These are phyloP conservation scores for Tulasnella calospora DNA, from an alignment of 768 basidiomycete genomes.

Conservation along the genomic window DNA sequence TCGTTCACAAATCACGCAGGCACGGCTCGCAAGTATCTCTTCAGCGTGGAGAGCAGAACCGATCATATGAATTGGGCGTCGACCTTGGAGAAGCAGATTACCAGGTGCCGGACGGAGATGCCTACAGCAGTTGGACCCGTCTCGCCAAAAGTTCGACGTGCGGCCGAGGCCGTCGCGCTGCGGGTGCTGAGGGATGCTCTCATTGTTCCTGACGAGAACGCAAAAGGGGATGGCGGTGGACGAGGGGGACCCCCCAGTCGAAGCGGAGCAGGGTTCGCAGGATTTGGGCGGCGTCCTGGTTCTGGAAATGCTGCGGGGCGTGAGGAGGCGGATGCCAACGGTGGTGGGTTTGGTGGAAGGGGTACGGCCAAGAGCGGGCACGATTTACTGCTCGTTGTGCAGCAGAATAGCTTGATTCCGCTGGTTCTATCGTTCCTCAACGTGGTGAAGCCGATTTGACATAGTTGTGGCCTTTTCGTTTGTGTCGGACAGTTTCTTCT, in stretches of 20 bases:
- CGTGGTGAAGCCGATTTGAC: conserved; percentile 25
- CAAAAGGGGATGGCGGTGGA: conserved; percentile 13
- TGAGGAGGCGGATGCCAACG: conserved; percentile 19
- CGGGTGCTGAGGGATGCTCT: conserved; percentile 80
- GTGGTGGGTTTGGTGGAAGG: conserved; percentile 40
- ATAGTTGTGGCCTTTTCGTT: not conserved
- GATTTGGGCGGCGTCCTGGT: conserved; percentile 23
- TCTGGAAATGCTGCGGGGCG: conserved; percentile 33
- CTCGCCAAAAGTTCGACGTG: conserved; percentile 50
- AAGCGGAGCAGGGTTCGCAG: conserved; percentile 24
- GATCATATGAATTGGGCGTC: conserved; percentile 70
- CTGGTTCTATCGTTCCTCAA: conserved; percentile 53
- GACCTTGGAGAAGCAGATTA: conserved; percentile 50
- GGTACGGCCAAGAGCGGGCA: conserved; percentile 65
- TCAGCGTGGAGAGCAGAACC: conserved; percentile 78
- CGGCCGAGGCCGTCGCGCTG: conserved; percentile 72
- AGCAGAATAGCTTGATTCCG: conserved; percentile 84
- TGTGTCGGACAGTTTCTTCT: not conserved
- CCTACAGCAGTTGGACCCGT: conserved; percentile 35
- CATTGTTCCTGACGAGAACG: conserved; percentile 40
- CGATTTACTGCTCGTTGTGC: conserved; percentile 77
- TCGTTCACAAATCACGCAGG: conserved; percentile 65
- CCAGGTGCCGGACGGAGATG: conserved; percentile 19
- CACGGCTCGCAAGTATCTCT: conserved; percentile 83
- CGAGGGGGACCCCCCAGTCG: not conserved